A percentile compares a stretch with the other conserved stretches of the same genome.
Conservation (phyloP, 1,284 basidiomycete genomes). For the Flammula alnicola region DNA sequence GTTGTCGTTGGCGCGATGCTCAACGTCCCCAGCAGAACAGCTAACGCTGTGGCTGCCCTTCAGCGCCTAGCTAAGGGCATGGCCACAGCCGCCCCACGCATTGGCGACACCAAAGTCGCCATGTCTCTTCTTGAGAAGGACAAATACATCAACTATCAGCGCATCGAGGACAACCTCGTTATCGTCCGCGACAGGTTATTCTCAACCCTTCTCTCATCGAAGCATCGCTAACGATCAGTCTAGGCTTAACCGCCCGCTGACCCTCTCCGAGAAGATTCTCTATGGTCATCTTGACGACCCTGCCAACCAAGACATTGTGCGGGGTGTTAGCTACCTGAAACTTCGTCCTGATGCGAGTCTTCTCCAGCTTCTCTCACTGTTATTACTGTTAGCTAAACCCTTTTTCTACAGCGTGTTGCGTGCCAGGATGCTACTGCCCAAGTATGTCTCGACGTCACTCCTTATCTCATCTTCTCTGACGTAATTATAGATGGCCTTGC, state of each 20-base stretch:
- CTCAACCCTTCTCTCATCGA: not conserved
- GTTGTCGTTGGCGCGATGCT: constrained; percentile 58
- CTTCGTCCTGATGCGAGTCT: constrained; percentile 89
- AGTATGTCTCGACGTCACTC: constrained; percentile 39
- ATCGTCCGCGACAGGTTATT: constrained; percentile 71
- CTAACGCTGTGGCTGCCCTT: constrained; percentile 59
- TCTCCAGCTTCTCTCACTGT: constrained; percentile 3
- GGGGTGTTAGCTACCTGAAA: constrained; percentile 94
- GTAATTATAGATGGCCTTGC: constrained; percentile 88
- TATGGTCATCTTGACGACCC: constrained; percentile 98
- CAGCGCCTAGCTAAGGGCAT: constrained; percentile 71
- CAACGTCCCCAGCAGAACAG: constrained; percentile 64
- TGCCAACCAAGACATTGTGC: constrained; percentile 83
- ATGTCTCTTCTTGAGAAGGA: constrained; percentile 91
- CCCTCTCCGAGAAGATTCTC: constrained; percentile 97
- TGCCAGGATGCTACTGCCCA: constrained; percentile 99
- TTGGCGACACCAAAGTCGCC: constrained; percentile 91
- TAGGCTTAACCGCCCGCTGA: constrained; percentile 92
- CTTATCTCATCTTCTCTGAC: constrained; percentile 35
- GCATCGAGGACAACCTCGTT: constrained; percentile 93
- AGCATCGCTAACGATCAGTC: constrained; percentile 10
- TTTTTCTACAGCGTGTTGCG: constrained; percentile 84
- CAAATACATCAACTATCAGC: constrained; percentile 95
- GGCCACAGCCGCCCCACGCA: constrained; percentile 80
- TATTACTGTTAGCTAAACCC: constrained; percentile 9